Conservation (phyloP, 345 rosid genomes). For the Ceriops decandra region DNA sequence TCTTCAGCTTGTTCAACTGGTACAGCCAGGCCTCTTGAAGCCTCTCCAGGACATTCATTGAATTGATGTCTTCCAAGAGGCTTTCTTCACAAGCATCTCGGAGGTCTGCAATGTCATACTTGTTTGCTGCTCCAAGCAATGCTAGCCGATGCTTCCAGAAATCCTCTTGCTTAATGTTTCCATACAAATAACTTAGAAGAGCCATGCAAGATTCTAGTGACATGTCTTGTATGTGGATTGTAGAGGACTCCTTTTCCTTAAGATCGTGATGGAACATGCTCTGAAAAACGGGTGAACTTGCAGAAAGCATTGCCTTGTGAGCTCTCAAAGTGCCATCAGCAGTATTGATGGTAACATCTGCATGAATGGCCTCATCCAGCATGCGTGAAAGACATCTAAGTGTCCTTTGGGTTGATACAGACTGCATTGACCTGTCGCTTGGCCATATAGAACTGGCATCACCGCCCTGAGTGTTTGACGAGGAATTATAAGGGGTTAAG, state of each 20-base stretch:
- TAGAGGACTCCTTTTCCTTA: conserved; percentile 85
- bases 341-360: conserved; percentile 74
- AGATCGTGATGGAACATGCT: conserved; percentile 92
- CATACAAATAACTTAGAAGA: conserved; percentile 77
- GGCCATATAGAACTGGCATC: conserved; percentile 72
- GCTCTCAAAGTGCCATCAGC: conserved; percentile 71
- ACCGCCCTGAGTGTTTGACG: conserved; percentile 50
- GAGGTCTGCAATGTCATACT: conserved; percentile 66
- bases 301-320: conserved; percentile 78
- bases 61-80: conserved; percentile 81
- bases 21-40: conserved; percentile 92
- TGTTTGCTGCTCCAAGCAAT: conserved; percentile 76
- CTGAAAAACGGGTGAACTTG: conserved; percentile 84
- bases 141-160: conserved; percentile 88
- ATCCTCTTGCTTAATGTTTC: conserved; percentile 70
- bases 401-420: conserved; percentile 53
- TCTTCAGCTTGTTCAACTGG: conserved; percentile 73
- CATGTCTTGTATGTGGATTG: conserved; percentile 78
- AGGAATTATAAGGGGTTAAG: not conserved
- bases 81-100: conserved; percentile 86
- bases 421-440: conserved; percentile 55
- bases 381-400: conserved; percentile 76
- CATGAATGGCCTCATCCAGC: conserved; percentile 71
- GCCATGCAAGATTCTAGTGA: conserved; percentile 73
- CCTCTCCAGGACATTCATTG: conserved; percentile 78